Percentiles rank a stretch among this genome's conserved stretches.
phyloP scores from a whole-genome alignment of 2,329 filamentous ascomycete species.

The Xylariaceae sp. region DNA sequence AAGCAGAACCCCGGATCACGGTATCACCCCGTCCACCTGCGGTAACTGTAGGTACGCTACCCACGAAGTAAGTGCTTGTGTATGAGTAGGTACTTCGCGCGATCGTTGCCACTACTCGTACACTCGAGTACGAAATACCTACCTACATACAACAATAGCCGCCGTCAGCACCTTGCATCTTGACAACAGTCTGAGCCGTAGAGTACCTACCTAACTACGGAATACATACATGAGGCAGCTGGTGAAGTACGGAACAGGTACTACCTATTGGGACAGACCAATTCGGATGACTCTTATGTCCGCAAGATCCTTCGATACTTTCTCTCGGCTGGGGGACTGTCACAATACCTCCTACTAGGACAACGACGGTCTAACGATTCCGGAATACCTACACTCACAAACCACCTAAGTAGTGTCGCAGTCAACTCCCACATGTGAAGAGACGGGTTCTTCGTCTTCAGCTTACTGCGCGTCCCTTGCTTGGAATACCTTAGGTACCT shows the following conservation, averaged over 20 bases:
- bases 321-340: constrained; percentile 1
- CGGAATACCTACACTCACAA: neutral
- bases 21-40: neutral
- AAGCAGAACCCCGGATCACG: neutral
- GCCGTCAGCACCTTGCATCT: constrained; percentile 6
- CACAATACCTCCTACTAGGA: neutral
- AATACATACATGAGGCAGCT: too few relatives aligned
- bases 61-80: neutral
- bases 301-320: constrained; percentile 8
- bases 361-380: neutral
- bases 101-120: too few relatives aligned
- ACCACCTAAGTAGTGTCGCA: too few relatives aligned
- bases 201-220: too few relatives aligned
- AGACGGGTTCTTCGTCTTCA: too few relatives aligned
- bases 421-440: too few relatives aligned
- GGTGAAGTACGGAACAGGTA: too few relatives aligned
- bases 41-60: neutral
- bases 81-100: neutral
- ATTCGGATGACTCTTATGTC: neutral
- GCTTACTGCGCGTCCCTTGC: too few relatives aligned
- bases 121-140: too few relatives aligned
- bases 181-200: neutral
- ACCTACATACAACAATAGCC: neutral
- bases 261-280: neutral
- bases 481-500: too few relatives aligned